A percentile compares a stretch with the other conserved stretches of the same genome.
Evolutionary conservation across 495 filamentous ascomycete genomes (phyloP).

Genomic region (Lentithecium fluviatile): DNA sequence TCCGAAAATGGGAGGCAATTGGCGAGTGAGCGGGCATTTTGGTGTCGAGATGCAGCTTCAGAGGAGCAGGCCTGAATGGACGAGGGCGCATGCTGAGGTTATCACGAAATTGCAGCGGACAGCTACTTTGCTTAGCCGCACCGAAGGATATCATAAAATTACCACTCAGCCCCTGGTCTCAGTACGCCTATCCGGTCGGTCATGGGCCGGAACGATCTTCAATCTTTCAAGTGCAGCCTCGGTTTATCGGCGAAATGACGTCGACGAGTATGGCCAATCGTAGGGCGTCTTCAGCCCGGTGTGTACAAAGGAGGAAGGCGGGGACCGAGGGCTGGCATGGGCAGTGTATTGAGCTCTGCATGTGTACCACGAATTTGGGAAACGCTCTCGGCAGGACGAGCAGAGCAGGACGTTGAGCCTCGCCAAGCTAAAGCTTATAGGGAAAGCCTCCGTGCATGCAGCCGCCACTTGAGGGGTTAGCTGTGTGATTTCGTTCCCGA

Average conservation of each 20-base stretch:
- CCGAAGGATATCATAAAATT: neutral
- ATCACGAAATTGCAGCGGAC: slow-evolving; percentile 12
- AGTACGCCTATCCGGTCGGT: neutral
- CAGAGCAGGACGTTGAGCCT: neutral
- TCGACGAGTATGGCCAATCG: neutral
- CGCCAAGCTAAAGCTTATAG: slow-evolving; percentile 11
- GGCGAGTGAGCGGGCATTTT: slow-evolving; percentile 26
- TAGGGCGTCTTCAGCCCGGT: neutral
- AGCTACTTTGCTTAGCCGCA: neutral
- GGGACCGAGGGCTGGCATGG: neutral
- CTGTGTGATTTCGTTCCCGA: neutral
- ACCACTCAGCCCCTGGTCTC: neutral
- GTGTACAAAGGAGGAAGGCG: slow-evolving; percentile 2
- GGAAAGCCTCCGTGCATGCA: slow-evolving; percentile 6
- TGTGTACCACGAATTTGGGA: neutral
- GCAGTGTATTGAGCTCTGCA: slow-evolving; percentile 1
- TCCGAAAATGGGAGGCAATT: slow-evolving; percentile 26
- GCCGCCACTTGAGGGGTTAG: neutral
- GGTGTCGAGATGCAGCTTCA: slow-evolving; percentile 29
- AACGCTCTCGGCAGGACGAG: neutral
- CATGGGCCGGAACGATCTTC: neutral
- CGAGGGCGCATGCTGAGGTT: slow-evolving; percentile 31
- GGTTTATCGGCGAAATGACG: too few species aligned
- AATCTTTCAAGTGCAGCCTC: neutral
- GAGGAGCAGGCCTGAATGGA: slow-evolving; percentile 16